phyloP scores from a whole-genome alignment of 2,329 filamentous ascomycete genomes.

The Phyllosticta citrichinensis region DNA sequence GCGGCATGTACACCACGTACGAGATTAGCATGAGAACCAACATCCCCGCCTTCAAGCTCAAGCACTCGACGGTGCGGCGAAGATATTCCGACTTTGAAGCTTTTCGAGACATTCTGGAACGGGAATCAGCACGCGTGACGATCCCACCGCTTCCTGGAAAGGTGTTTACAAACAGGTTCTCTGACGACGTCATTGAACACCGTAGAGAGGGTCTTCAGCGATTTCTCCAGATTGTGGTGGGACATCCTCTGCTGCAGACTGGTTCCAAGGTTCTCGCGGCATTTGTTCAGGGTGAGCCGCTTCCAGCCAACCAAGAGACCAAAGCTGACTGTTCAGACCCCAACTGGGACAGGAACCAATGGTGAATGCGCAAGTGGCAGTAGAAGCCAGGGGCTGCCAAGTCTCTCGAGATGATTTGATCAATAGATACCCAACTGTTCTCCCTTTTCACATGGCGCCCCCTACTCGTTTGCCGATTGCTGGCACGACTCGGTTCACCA shows the following conservation, averaged over 20 bases:
- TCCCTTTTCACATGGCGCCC: neutral
- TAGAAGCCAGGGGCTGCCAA: neutral
- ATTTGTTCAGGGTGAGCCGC: slow-evolving; percentile 79
- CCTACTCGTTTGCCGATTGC: neutral
- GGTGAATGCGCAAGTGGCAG: slow-evolving; percentile 1
- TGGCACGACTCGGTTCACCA: neutral
- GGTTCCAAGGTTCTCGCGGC: slow-evolving; percentile 92
- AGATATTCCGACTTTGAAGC: slow-evolving; percentile 98
- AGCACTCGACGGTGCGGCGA: slow-evolving; percentile 70
- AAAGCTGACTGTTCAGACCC: neutral
- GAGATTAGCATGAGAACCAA: slow-evolving; percentile 97
- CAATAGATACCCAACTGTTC: neutral
- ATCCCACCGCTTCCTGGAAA: slow-evolving; percentile 94
- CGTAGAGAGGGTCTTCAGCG: slow-evolving; percentile 83
- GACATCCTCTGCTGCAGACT: slow-evolving; percentile 91
- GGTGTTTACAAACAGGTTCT: slow-evolving; percentile 96
- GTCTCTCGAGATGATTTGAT: neutral
- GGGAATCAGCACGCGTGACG: slow-evolving; percentile 85
- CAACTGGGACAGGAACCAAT: slow-evolving; percentile 11
- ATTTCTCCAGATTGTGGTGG: slow-evolving; percentile 95
- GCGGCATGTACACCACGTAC: slow-evolving; percentile 97
- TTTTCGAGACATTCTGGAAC: slow-evolving; percentile 95
- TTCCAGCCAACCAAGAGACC: neutral
- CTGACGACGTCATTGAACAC: slow-evolving; percentile 96
- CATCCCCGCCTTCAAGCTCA: slow-evolving; percentile 97